Evolutionary conservation across 2,329 filamentous ascomycete genomes (phyloP).

Genomic region (Xylaria polymorpha): DNA sequence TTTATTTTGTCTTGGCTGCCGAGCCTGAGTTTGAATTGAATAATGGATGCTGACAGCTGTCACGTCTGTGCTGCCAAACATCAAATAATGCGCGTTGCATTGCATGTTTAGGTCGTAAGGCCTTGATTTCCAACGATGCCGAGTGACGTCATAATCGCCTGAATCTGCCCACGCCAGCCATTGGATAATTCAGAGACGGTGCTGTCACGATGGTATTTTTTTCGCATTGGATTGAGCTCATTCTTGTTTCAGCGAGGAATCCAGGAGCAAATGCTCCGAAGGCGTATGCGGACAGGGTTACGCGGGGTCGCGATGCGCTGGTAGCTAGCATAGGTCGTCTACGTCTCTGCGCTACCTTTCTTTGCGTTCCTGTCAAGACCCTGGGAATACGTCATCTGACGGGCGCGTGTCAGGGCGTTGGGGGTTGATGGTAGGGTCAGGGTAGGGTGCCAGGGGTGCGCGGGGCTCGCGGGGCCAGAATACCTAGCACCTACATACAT

Average conservation of each 20-base stretch:
- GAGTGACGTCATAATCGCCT: slow-evolving; percentile 23
- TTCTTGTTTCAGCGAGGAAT: slow-evolving; percentile 9
- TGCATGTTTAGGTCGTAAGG: slow-evolving; percentile 1
- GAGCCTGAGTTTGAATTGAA: not conserved
- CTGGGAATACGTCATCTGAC: slow-evolving; percentile 30
- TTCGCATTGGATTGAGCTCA: not conserved
- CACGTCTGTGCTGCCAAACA: not conserved
- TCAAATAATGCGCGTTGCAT: not conserved
- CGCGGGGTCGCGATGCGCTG: not conserved
- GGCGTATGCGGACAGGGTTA: slow-evolving; percentile 24
- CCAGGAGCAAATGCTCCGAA: slow-evolving; percentile 38
- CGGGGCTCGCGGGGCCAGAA: slow-evolving; percentile 5
- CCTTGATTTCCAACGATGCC: slow-evolving; percentile 7
- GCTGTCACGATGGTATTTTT: slow-evolving; percentile 5
- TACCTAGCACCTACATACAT: no score
- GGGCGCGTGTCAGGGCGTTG: slow-evolving; percentile 16
- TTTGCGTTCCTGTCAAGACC: slow-evolving; percentile 20
- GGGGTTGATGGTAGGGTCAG: not conserved
- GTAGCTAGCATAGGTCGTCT: no score
- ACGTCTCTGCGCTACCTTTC: slow-evolving; percentile 3
- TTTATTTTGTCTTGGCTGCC: not conserved
- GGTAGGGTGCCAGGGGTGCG: not conserved
- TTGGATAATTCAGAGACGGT: not conserved
- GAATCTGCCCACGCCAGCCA: not conserved
- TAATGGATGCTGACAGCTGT: not conserved